Evolutionary conservation across 768 basidiomycete species (phyloP).

Genomic region (Suillus cothurnatus): DNA sequence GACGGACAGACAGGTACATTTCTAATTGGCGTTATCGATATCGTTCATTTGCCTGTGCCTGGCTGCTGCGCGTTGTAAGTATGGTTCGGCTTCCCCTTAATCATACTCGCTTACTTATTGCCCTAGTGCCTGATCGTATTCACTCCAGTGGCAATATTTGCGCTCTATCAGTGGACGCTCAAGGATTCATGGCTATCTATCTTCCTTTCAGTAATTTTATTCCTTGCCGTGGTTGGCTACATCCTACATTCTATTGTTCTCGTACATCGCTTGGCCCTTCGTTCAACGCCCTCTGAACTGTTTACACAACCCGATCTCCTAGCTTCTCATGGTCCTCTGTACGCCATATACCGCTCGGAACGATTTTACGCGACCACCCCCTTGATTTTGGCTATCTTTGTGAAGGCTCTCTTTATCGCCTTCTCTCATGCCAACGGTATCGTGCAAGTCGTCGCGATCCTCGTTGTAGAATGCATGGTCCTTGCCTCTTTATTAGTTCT

Average conservation of each 20-base stretch:
- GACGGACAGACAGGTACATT: conserved; percentile 21
- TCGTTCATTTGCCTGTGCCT: conserved; percentile 52
- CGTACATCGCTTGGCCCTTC: conserved; percentile 50
- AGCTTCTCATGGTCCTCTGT: conserved; percentile 56
- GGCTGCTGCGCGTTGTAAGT: conserved; percentile 70
- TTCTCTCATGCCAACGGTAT: conserved; percentile 61
- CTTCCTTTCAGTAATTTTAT: conserved; percentile 71
- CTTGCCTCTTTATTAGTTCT: conserved; percentile 54
- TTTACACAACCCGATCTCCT: conserved; percentile 39
- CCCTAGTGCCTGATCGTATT: conserved; percentile 61
- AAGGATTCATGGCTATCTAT: conserved; percentile 86
- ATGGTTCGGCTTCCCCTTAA: conserved; percentile 5
- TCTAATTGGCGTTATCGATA: conserved; percentile 37
- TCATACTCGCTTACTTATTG: conserved; percentile 7
- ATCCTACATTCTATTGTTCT: conserved; percentile 53
- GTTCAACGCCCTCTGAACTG: conserved; percentile 40
- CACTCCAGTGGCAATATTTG: conserved; percentile 74
- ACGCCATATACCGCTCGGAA: conserved; percentile 63
- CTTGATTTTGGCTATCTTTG: conserved; percentile 56
- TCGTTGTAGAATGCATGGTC: conserved; percentile 67
- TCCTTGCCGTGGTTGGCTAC: conserved; percentile 52
- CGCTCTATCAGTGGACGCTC: conserved; percentile 90
- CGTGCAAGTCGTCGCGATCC: conserved; percentile 67
- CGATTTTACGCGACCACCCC: conserved; percentile 71
- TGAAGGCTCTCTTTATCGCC: conserved; percentile 74